A percentile compares a stretch with the other conserved stretches of the same genome.
Conservation (phyloP, 352 stramenopile species). For the Phytophthora cryptogea region DNA sequence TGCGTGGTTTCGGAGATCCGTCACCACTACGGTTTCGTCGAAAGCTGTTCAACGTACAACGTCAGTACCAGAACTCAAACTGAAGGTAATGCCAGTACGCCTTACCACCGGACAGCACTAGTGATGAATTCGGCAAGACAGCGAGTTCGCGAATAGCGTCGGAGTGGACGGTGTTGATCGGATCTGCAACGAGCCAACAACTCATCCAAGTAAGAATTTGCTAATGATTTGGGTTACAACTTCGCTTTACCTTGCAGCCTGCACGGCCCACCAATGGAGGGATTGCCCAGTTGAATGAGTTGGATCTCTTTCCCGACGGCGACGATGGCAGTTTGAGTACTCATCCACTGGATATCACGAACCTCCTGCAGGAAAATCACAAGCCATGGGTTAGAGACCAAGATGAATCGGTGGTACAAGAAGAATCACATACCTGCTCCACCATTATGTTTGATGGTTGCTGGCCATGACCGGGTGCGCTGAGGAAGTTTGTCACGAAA, state of each 20-base stretch:
- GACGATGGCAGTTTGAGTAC: slow-evolving; percentile 42
- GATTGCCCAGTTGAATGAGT: slow-evolving; percentile 47
- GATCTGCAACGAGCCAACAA: slow-evolving; percentile 27
- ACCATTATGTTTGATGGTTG: slow-evolving; percentile 41
- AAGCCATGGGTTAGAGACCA: neutral
- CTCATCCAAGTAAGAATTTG: neutral
- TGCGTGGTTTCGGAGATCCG: slow-evolving; percentile 50
- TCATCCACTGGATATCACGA: slow-evolving; percentile 76
- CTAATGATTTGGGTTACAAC: neutral
- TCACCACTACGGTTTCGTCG: slow-evolving; percentile 80
- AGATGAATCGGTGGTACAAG: neutral
- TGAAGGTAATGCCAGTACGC: neutral
- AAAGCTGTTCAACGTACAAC: slow-evolving; percentile 49
- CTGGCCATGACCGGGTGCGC: slow-evolving; percentile 18
- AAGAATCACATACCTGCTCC: slow-evolving; percentile 36
- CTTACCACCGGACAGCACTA: slow-evolving; percentile 32
- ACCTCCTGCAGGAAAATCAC: slow-evolving; percentile 53
- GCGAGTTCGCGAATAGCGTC: slow-evolving; percentile 79
- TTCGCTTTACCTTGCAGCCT: slow-evolving; percentile 40
- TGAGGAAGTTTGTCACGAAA: slow-evolving; percentile 61
- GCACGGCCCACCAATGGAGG: slow-evolving; percentile 27
- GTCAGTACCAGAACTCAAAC: neutral
- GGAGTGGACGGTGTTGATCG: slow-evolving; percentile 63
- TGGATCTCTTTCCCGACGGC: slow-evolving; percentile 79
- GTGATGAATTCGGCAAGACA: slow-evolving; percentile 29